These are phyloP conservation scores for Kuraishia cidri DNA, from an alignment of 805 yeast genomes.

Conservation along the genomic window DNA sequence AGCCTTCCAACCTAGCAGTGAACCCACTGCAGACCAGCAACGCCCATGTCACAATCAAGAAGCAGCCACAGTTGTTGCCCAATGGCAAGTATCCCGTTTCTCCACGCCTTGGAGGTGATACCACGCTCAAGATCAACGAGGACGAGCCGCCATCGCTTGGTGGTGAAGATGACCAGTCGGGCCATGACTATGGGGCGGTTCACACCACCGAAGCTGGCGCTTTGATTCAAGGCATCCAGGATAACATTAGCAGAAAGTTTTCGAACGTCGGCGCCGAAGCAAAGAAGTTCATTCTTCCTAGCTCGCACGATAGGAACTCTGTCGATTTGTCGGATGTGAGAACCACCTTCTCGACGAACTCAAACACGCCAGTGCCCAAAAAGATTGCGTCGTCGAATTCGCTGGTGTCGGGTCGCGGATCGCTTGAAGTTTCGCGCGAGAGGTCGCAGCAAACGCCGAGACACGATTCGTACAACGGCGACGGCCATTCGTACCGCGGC, in stretches of 20 bases:
- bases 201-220: slow-evolving; percentile 36
- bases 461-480: slow-evolving; percentile 3
- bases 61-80: slow-evolving; percentile 29
- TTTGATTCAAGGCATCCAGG: slow-evolving; percentile 23
- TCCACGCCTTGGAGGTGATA: background rate
- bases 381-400: background rate
- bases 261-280: background rate
- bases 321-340: slow-evolving; percentile 15
- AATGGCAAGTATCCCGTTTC: background rate
- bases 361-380: slow-evolving; percentile 3
- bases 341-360: slow-evolving; percentile 1
- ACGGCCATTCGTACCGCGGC: slow-evolving; percentile 19
- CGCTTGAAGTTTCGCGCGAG: no score
- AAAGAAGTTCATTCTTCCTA: slow-evolving; percentile 12
- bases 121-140: background rate
- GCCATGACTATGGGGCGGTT: slow-evolving; percentile 17
- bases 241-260: slow-evolving; percentile 13
- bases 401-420: background rate
- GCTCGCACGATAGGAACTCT: slow-evolving; percentile 7
- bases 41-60: slow-evolving; percentile 60
- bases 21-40: slow-evolving; percentile 63
- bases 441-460: no score
- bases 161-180: slow-evolving; percentile 1
- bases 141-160: no score
- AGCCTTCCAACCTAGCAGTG: slow-evolving; percentile 58